Conservation (phyloP, 495 filamentous ascomycete genomes). For the Xylaria cubensis region DNA sequence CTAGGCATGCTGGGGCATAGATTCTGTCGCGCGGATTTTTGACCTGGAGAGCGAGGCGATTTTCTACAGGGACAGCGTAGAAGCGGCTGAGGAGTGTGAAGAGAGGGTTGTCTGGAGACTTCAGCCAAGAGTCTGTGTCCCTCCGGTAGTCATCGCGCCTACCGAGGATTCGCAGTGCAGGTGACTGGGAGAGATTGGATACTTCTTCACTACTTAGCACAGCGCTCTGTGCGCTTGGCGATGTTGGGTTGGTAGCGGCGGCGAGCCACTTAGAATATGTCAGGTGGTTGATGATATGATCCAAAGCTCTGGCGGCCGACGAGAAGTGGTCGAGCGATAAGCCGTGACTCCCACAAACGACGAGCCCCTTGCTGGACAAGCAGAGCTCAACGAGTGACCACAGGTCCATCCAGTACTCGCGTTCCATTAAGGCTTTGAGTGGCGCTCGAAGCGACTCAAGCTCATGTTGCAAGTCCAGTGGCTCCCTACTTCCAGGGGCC, state of each 20-base stretch:
- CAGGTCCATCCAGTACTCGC: slow-evolving; percentile 26
- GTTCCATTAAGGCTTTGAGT: slow-evolving; percentile 28
- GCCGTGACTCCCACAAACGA: slow-evolving; percentile 26
- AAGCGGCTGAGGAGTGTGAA: slow-evolving; percentile 23
- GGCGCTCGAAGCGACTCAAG: slow-evolving; percentile 25
- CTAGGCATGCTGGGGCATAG: slow-evolving; percentile 34
- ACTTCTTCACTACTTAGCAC: slow-evolving; percentile 24
- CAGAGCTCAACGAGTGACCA: slow-evolving; percentile 27
- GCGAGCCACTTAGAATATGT: slow-evolving; percentile 29
- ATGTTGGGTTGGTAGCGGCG: slow-evolving; percentile 4
- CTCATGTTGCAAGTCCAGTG: slow-evolving; percentile 24
- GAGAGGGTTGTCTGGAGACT: slow-evolving; percentile 19
- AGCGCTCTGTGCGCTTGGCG: not conserved
- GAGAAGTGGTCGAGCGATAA: slow-evolving; percentile 25
- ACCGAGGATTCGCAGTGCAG: slow-evolving; percentile 20
- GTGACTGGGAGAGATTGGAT: slow-evolving; percentile 28
- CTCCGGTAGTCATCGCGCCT: slow-evolving; percentile 20
- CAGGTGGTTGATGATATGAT: slow-evolving; percentile 30
- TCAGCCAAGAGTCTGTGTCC: slow-evolving; percentile 23
- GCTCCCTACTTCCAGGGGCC: slow-evolving; percentile 7
- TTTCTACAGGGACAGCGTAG: not conserved
- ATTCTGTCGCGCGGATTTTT: slow-evolving; percentile 33
- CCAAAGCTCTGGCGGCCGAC: slow-evolving; percentile 24
- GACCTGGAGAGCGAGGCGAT: slow-evolving; percentile 25
- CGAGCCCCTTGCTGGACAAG: slow-evolving; percentile 14